Evolutionary conservation across 2,329 filamentous ascomycete genomes (phyloP).

Genomic region (Biscogniauxia mediterranea): DNA sequence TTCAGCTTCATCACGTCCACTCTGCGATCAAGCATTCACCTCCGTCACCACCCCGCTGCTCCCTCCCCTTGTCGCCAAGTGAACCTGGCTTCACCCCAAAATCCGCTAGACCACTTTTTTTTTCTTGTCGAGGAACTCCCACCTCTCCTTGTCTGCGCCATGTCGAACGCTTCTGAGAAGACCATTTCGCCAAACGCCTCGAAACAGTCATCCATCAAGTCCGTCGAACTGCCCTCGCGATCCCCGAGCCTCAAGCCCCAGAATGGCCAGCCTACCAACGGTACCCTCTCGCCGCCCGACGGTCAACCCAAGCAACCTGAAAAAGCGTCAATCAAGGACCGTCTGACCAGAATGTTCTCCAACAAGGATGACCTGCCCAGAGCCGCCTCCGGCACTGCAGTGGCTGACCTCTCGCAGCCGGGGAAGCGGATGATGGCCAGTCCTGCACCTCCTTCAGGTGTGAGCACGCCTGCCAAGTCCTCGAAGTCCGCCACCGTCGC

Average conservation of each 20-base stretch:
- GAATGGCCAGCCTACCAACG: conserved; percentile 32
- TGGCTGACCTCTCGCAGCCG: conserved; percentile 34
- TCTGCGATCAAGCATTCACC: conserved; percentile 16
- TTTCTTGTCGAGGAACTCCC: conserved; percentile 8
- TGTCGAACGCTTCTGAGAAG: conserved; percentile 34
- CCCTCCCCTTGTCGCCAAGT: conserved; percentile 28
- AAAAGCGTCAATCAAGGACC: conserved; percentile 62
- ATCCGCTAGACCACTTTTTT: conserved; percentile 11
- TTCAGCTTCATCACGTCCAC: conserved; percentile 10
- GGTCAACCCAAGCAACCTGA: conserved; percentile 42
- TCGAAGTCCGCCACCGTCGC: conserved; percentile 31
- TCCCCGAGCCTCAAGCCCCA: conserved; percentile 31
- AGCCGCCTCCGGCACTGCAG: conserved; percentile 24
- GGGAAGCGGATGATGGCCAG: conserved; percentile 27
- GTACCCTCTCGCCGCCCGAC: conserved; percentile 31
- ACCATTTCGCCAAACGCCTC: conserved; percentile 32
- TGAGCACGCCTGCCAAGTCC: conserved; percentile 31
- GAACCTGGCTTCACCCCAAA: conserved; percentile 17
- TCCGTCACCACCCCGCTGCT: conserved; percentile 18
- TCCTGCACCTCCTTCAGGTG: conserved; percentile 33
- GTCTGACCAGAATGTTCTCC: conserved; percentile 64
- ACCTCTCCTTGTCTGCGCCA: conserved; percentile 9
- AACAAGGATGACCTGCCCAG: conserved; percentile 49
- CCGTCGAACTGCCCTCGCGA: conserved; percentile 29
- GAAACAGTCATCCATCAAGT: conserved; percentile 34